phyloP scores from a whole-genome alignment of 805 yeast species.

The Pichia rugopelliculosa region DNA sequence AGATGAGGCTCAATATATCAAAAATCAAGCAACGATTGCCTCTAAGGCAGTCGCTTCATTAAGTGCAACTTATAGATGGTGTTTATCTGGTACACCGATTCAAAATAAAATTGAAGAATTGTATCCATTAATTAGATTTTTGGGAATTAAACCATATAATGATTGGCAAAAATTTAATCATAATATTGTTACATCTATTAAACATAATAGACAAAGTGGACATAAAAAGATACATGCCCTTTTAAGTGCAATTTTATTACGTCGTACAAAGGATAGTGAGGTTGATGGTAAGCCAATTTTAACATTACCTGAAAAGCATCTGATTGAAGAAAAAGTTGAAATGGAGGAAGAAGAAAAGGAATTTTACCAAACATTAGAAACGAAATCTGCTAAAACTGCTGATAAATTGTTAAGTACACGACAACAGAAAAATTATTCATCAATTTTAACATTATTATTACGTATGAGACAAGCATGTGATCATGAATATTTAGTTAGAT shows the following conservation, averaged over 20 bases:
- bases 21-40: slow-evolving; percentile 41
- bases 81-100: slow-evolving; percentile 55
- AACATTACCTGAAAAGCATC: slow-evolving; percentile 55
- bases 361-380: slow-evolving; percentile 54
- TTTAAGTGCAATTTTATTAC: slow-evolving; percentile 62
- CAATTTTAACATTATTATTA: slow-evolving; percentile 62
- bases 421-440: slow-evolving; percentile 34
- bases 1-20: slow-evolving; percentile 53
- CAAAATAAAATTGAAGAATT: slow-evolving; percentile 50
- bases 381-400: slow-evolving; percentile 46
- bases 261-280: slow-evolving; percentile 63
- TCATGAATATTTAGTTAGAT: slow-evolving; percentile 64
- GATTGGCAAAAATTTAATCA: slow-evolving; percentile 45
- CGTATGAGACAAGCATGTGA: slow-evolving; percentile 84
- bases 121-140: slow-evolving; percentile 43
- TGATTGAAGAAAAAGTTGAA: slow-evolving; percentile 38
- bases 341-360: slow-evolving; percentile 49
- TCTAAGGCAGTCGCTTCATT: slow-evolving; percentile 40
- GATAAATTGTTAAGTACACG: slow-evolving; percentile 32
- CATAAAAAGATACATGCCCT: slow-evolving; percentile 59
- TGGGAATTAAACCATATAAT: slow-evolving; percentile 57
- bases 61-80: slow-evolving; percentile 35
- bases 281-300: slow-evolving; percentile 78
- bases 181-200: slow-evolving; percentile 52
- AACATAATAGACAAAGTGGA: slow-evolving; percentile 25